Conservation (phyloP, 2,329 filamentous ascomycete genomes). For the Bipolaris cookei region DNA sequence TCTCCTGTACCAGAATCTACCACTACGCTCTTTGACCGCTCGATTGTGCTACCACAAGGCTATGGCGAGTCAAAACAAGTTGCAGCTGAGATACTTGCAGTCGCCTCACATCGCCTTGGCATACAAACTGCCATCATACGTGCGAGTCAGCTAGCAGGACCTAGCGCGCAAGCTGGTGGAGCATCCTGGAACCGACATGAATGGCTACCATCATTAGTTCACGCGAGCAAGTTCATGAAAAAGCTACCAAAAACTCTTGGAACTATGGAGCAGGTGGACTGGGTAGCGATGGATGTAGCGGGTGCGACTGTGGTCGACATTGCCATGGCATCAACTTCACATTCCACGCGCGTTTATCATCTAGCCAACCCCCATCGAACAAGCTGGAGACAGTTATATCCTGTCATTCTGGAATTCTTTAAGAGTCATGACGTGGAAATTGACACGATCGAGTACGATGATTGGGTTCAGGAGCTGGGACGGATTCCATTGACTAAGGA, state of each 20-base stretch:
- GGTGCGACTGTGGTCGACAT: slow-evolving; percentile 6
- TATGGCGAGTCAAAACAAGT: slow-evolving; percentile 51
- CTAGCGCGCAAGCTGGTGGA: slow-evolving; percentile 16
- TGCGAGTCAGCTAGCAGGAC: slow-evolving; percentile 43
- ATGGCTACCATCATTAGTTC: slow-evolving; percentile 37
- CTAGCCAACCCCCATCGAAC: slow-evolving; percentile 6
- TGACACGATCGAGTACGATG: neutral
- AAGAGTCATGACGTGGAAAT: neutral
- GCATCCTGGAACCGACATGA: slow-evolving; percentile 36
- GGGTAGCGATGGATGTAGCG: slow-evolving; percentile 31
- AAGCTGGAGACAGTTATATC: slow-evolving; percentile 1
- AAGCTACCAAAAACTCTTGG: slow-evolving; percentile 26
- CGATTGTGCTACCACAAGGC: slow-evolving; percentile 41
- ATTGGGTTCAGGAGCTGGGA: slow-evolving; percentile 5
- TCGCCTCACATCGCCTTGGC: slow-evolving; percentile 34
- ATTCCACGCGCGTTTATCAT: neutral
- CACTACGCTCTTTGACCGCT: slow-evolving; percentile 39
- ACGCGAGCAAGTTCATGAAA: slow-evolving; percentile 28
- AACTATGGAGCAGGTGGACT: slow-evolving; percentile 29
- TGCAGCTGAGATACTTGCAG: slow-evolving; percentile 40
- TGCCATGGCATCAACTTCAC: neutral
- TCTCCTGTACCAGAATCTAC: slow-evolving; percentile 13
- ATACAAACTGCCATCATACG: slow-evolving; percentile 34
- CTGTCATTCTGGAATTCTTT: neutral
- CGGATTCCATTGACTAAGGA: slow-evolving; percentile 3